These are phyloP conservation scores for Termitomyces sp. DNA, from an alignment of 768 basidiomycete genomes.

Conservation along the genomic window DNA sequence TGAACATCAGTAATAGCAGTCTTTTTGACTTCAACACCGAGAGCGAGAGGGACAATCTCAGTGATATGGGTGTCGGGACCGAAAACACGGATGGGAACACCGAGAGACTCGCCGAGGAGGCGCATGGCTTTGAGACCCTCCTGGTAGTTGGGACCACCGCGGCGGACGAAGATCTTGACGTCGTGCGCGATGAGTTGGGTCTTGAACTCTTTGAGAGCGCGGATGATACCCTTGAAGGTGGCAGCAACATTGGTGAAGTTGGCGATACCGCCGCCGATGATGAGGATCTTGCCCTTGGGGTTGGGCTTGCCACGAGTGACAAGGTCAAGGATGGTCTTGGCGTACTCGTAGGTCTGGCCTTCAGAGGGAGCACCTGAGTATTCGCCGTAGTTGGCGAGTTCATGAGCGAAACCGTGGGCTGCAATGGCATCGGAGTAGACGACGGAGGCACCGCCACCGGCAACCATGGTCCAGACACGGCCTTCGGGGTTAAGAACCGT, in stretches of 20 bases:
- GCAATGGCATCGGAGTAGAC: conserved; percentile 79
- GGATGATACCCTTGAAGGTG: conserved; percentile 99
- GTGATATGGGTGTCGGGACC: conserved; percentile 99
- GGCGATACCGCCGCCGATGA: conserved; percentile 99
- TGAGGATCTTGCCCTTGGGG: conserved; percentile 93
- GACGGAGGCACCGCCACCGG: conserved; percentile 81
- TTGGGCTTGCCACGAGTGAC: conserved; percentile 86
- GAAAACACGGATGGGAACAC: conserved; percentile 94
- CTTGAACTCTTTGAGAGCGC: conserved; percentile 92
- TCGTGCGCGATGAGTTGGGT: conserved; percentile 73
- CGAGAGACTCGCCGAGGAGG: conserved; percentile 92
- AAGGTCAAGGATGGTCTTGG: conserved; percentile 96
- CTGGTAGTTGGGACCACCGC: conserved; percentile 99
- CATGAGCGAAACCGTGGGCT: conserved; percentile 93
- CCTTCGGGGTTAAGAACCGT: conserved; percentile 95
- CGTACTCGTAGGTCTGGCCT: conserved; percentile 98
- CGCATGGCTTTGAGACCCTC: conserved; percentile 97
- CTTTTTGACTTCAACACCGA: conserved; percentile 69
- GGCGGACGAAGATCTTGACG: conserved; percentile 95
- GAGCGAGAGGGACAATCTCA: conserved; percentile 96
- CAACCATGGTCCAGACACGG: conserved; percentile 99
- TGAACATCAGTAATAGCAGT: conserved; percentile 17
- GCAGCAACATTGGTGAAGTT: conserved; percentile 99
- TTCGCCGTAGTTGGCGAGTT: conserved; percentile 99
- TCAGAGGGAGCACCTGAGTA: conserved; percentile 98